Evolutionary conservation across 169 alveolate genomes (phyloP).

Genomic region (Plasmodium chabaudi): DNA sequence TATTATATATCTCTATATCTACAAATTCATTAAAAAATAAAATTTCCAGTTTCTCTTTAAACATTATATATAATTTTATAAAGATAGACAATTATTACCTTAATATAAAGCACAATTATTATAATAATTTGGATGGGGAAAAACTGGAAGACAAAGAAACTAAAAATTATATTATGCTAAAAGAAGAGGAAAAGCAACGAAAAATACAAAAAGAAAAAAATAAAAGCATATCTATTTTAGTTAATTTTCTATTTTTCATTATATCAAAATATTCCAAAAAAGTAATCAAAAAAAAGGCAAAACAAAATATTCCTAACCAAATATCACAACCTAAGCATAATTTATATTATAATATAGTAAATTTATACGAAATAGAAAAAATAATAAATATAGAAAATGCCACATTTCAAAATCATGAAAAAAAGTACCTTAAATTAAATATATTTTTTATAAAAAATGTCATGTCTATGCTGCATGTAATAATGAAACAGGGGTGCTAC

Average conservation of each 20-base stretch:
- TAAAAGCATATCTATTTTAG: conserved; percentile 36
- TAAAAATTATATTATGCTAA: conserved; percentile 14
- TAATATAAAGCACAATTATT: conserved; percentile 26
- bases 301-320: neutral
- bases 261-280: conserved; percentile 58
- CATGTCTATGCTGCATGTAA: conserved; percentile 59
- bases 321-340: neutral
- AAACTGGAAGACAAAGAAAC: neutral
- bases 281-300: conserved; percentile 3
- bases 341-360: conserved; percentile 38
- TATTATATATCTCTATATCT: conserved; percentile 27
- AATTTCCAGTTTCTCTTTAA: conserved; percentile 39
- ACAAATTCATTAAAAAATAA: conserved; percentile 52
- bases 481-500: conserved; percentile 17
- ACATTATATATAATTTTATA: conserved; percentile 38
- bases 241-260: conserved; percentile 52
- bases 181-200: conserved; percentile 10
- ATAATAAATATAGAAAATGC: conserved; percentile 46
- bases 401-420: conserved; percentile 60
- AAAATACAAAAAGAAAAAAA: conserved; percentile 7
- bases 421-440: conserved; percentile 58
- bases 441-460: conserved; percentile 50
- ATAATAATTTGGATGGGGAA: conserved; percentile 9
- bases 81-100: conserved; percentile 27
- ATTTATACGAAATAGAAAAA: conserved; percentile 56